Conservation (phyloP, 2,329 filamentous ascomycete genomes). For the Chaetomiaceae sp. region DNA sequence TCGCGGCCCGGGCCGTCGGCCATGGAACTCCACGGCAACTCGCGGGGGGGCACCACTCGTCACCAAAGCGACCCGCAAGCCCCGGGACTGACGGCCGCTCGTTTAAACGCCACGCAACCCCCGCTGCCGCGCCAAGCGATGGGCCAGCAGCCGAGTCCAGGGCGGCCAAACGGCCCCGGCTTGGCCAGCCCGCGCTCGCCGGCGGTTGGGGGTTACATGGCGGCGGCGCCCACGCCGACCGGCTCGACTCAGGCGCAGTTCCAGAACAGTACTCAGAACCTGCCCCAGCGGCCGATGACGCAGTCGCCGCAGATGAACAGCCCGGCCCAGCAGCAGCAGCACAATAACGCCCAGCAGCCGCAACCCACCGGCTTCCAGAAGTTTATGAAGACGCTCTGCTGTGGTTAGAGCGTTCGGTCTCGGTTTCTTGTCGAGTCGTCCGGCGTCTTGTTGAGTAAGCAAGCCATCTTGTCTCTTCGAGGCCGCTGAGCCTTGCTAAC, state of each 20-base stretch:
- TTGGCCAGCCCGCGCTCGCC: conserved; percentile 70
- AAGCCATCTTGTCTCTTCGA: not conserved
- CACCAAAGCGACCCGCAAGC: conserved; percentile 53
- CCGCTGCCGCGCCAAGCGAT: conserved; percentile 72
- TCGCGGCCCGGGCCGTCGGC: conserved; percentile 74
- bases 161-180: conserved; percentile 72
- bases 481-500: not conserved
- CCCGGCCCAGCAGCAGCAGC: conserved; percentile 48
- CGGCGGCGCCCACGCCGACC: conserved; percentile 71
- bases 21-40: conserved; percentile 75
- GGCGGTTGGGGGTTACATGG: conserved; percentile 58
- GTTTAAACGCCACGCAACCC: conserved; percentile 93
- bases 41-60: conserved; percentile 61
- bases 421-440: conserved; percentile 9
- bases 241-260: conserved; percentile 94
- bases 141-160: conserved; percentile 55
- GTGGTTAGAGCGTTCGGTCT: conserved; percentile 52
- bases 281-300: conserved; percentile 62
- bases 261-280: conserved; percentile 89
- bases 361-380: conserved; percentile 85
- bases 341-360: conserved; percentile 50
- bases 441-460: conserved; percentile 17
- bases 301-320: conserved; percentile 39
- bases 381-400: conserved; percentile 89
- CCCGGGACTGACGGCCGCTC: conserved; percentile 67